Percentiles rank a stretch among this genome's conserved stretches.
Evolutionary conservation across 1,284 basidiomycete species (phyloP).

Genomic region (Lentinula novae-zelandiae): DNA sequence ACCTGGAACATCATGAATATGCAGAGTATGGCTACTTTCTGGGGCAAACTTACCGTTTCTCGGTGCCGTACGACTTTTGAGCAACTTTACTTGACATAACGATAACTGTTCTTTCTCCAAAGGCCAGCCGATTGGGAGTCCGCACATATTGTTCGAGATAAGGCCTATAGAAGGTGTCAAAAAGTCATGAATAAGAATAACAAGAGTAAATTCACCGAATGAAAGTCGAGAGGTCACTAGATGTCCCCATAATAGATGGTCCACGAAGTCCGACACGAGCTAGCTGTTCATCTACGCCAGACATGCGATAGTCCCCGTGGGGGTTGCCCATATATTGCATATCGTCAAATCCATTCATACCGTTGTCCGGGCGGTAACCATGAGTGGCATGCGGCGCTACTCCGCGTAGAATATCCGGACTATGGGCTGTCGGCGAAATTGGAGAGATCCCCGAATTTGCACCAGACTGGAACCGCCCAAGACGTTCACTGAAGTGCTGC

Average conservation of each 20-base stretch:
- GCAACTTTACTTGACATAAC: conserved; percentile 97
- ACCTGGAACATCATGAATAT: conserved; percentile 40
- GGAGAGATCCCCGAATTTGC: conserved; percentile 34
- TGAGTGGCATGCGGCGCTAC: conserved; percentile 69
- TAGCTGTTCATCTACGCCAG: conserved; percentile 57
- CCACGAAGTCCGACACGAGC: conserved; percentile 61
- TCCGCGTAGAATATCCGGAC: conserved; percentile 54
- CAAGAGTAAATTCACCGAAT: conserved; percentile 49
- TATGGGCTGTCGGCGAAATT: conserved; percentile 37
- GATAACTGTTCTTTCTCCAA: conserved; percentile 91
- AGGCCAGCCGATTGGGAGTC: conserved; percentile 81
- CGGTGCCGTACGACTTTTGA: conserved; percentile 95
- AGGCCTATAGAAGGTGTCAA: conserved; percentile 41
- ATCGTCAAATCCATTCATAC: conserved; percentile 49
- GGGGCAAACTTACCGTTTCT: conserved; percentile 67
- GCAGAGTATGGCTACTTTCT: neutral
- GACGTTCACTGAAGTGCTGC: conserved; percentile 55
- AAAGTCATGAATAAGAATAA: conserved; percentile 9
- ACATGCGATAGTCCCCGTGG: conserved; percentile 55
- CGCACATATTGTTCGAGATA: conserved; percentile 83
- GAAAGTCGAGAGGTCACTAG: conserved; percentile 74
- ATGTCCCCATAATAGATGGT: conserved; percentile 51
- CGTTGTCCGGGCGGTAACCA: conserved; percentile 44
- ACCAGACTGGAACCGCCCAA: conserved; percentile 43
- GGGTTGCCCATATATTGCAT: conserved; percentile 54